These are phyloP conservation scores for Penicillium crustosum DNA, from an alignment of 2,329 filamentous ascomycete genomes.

Conservation along the genomic window DNA sequence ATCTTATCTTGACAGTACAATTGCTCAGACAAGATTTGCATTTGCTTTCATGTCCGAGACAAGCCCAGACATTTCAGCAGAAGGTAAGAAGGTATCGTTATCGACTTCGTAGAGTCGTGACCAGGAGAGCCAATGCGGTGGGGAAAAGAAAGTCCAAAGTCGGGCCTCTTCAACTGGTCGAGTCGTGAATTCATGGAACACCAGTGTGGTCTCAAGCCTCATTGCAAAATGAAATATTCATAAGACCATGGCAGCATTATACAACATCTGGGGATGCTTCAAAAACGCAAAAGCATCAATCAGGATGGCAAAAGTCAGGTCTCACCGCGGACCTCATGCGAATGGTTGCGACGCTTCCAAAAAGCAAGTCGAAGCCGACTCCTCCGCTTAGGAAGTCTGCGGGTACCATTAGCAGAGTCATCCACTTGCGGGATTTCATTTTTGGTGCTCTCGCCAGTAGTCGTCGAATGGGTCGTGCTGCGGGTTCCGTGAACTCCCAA, in stretches of 20 bases:
- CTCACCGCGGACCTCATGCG: conserved; percentile 35
- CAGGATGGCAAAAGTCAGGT: conserved; percentile 24
- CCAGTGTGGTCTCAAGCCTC: conserved; percentile 28
- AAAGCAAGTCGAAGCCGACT: conserved; percentile 45
- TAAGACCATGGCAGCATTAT: conserved; percentile 28
- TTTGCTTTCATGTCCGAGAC: conserved; percentile 5
- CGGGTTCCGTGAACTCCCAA: conserved; percentile 24
- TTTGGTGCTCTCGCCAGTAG: conserved; percentile 29
- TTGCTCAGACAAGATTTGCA: conserved; percentile 1
- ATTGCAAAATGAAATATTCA: conserved; percentile 29
- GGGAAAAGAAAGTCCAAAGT: neutral
- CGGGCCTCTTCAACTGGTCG: conserved; percentile 17
- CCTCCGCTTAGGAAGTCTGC: conserved; percentile 37
- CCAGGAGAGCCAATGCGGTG: conserved; percentile 7
- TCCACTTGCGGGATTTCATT: conserved; percentile 26
- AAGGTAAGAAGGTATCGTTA: conserved; percentile 6
- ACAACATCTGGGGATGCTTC: conserved; percentile 12
- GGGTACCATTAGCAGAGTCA: conserved; percentile 22
- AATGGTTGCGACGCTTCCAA: conserved; percentile 40
- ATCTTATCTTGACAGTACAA: neutral
- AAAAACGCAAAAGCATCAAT: conserved; percentile 7
- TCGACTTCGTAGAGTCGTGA: conserved; percentile 20
- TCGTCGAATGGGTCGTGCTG: conserved; percentile 32
- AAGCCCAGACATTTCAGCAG: neutral
- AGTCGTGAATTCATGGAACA: conserved; percentile 35